Base-by-base conservation (phyloP, 2,329 filamentous ascomycete genomes). In the Penicillium glabrum region DNA sequence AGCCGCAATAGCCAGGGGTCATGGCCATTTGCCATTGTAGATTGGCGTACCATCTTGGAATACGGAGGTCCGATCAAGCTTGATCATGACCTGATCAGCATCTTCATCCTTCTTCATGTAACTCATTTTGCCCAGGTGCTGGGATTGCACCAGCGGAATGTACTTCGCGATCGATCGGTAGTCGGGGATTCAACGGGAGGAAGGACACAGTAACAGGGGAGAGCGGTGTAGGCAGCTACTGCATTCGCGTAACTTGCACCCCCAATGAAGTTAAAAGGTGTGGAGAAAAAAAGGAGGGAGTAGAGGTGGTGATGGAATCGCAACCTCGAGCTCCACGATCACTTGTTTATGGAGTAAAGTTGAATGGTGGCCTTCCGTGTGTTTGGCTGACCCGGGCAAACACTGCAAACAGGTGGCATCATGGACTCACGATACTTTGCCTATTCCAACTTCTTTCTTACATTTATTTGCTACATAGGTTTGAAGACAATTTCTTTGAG, bases 61-160 rank as follows among this genome's bases (percentile, higher is more conserved):
- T 65, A 99, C 95, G 69, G 93, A 92, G 56, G 93, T 97, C 72
- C 96, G 89, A 81, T 99, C 95, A 71, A 98, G 91, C 85, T 93
- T 96, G 83, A 98, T 89, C 82, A 98, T 85, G 74, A 90, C 89
- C 75, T 89, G 86, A 75, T 97, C 93, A 74, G 89, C 91, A 82
- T 99, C 95, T 84, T 98, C 95, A 79, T 99, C 93, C 84, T 96
- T 98, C 83, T 99, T 99, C 83, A 93, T 89, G 86, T 95, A 96
- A 80, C 89, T 95, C 93, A 96, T 96, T 24, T 60, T 76, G 74
- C 61, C 62, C 61, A 63, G 64, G 66, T 66, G 66, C 69, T 65
- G 66, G 59, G 60, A 67, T 67, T 63, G 66, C 65, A 66, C 68
- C 69, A 69, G 67, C 65, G 59, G 58, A 61, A 56, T 63, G 53